These are phyloP conservation scores for Paxillus ammoniavirescens DNA, from an alignment of 768 basidiomycete genomes.

Conservation along the genomic window DNA sequence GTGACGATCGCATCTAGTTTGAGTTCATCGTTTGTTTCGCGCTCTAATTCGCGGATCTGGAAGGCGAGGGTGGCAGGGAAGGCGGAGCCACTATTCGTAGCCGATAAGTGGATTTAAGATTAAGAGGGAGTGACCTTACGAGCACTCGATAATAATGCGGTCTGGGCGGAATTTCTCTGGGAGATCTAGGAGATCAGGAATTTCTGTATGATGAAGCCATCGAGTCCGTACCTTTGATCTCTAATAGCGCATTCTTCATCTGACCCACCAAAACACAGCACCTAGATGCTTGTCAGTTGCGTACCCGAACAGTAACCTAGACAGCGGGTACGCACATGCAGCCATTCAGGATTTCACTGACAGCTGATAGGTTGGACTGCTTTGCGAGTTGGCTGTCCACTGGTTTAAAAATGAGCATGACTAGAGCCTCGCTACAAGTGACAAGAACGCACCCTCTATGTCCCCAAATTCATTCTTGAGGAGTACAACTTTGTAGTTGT, in stretches of 20 bases:
- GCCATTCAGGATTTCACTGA: conserved; percentile 94
- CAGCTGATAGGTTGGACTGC: conserved; percentile 79
- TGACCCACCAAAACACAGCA: conserved; percentile 94
- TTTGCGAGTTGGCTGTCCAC: conserved; percentile 91
- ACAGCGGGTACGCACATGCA: conserved; percentile 62
- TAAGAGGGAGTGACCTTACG: conserved; percentile 47
- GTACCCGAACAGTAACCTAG: background rate
- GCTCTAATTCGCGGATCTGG: conserved; percentile 88
- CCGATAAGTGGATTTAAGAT: conserved; percentile 1
- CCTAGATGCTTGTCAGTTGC: conserved; percentile 38
- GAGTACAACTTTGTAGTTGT: conserved; percentile 84
- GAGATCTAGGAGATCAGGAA: background rate
- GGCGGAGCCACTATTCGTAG: conserved; percentile 70
- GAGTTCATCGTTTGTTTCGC: conserved; percentile 70
- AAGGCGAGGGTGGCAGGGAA: conserved; percentile 95
- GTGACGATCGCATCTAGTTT: conserved; percentile 89
- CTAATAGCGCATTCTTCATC: conserved; percentile 87
- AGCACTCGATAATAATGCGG: conserved; percentile 93
- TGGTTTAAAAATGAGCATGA: conserved; percentile 25
- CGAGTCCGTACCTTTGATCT: conserved; percentile 67
- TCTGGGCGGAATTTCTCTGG: conserved; percentile 83
- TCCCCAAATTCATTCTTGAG: conserved; percentile 98
- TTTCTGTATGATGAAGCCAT: background rate
- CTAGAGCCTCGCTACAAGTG: background rate
- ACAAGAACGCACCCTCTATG: conserved; percentile 61